Evolutionary conservation across 2,329 filamentous ascomycete species (phyloP), one percentile per base, ranked within the genome.

Genomic region (Exserohilum rostratum): DNA sequence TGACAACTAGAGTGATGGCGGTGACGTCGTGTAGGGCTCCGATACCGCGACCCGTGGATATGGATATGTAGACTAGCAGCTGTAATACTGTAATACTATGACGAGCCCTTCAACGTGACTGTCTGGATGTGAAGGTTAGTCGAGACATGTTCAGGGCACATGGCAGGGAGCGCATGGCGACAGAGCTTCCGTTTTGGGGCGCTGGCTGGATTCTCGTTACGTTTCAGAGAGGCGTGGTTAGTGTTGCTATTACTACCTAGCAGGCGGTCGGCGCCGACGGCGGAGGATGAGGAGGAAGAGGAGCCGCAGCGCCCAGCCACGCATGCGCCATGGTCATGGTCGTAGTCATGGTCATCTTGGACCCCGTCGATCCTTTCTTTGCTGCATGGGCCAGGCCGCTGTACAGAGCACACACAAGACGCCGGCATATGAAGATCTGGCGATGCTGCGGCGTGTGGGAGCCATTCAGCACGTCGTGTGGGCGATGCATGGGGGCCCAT

Each of bases 171-270:
- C 25, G 48, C 13, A 18, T 29, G 29, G 42, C 40, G 11, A 34
- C 18, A 45, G 22, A 33, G 30, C 42, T 45, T 33, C 20, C 43
- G 7, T 37, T 34, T 27, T 30, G 46, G 40, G 35, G 30, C 13
- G 20, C 25, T 17, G 46, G 31, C 22, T 42, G 55, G 58, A 66
- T 69, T 68, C 58, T 62, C 18, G 58, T 68, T 67, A 68, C 61
- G 66, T 69, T 61, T 64, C 46, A 37, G 46, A 48, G 46, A 25
- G 42, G 46, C 39, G 51, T 43, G 30, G 20, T 69, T 67, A 67
- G 66, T 65, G 58, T 58, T 55, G 34, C 30, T 60, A 62, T 61
- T 67, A 60, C 55, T 60, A 61, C 55, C 42, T 20, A 45, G 30
- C 12, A 37, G 18, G 5, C 35, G 42, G 39, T 48, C 39, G 53